Percentiles rank a stretch among this genome's conserved stretches.
Conservation (phyloP, 2,329 filamentous ascomycete species). For the Colletotrichum liriopes region DNA sequence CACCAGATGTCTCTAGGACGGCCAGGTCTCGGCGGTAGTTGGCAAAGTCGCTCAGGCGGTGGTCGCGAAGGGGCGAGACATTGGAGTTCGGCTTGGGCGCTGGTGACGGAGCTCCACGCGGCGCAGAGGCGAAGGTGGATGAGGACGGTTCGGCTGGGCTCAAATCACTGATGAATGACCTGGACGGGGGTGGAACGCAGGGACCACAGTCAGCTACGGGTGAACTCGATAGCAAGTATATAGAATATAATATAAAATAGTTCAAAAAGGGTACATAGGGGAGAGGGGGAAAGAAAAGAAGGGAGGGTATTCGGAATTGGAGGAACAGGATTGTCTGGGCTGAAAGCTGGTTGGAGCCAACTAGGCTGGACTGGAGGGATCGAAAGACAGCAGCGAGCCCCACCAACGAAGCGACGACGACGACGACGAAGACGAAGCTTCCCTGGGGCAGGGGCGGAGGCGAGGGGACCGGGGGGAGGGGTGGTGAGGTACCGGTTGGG, state of each 20-base stretch:
- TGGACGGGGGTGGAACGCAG: constrained; percentile 44
- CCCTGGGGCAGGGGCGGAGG: constrained; percentile 30
- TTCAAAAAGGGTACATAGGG: constrained; percentile 21
- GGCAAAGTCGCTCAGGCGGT: constrained; percentile 73
- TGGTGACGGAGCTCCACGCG: constrained; percentile 61
- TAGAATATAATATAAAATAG: constrained; percentile 23
- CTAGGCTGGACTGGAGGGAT: constrained; percentile 37
- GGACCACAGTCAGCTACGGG: constrained; percentile 38
- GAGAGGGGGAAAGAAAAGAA: constrained; percentile 13
- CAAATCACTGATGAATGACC: constrained; percentile 51
- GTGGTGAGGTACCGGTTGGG: constrained; percentile 5
- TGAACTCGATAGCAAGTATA: constrained; percentile 39
- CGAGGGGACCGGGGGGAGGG: constrained; percentile 1
- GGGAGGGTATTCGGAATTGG: constrained; percentile 5
- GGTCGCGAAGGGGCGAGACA: constrained; percentile 70
- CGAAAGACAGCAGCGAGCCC: constrained; percentile 38
- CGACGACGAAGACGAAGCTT: constrained; percentile 30
- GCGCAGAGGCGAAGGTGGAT: constrained; percentile 58
- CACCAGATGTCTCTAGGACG: constrained; percentile 75
- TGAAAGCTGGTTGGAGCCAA: neutral
- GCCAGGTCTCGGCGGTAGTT: constrained; percentile 82
- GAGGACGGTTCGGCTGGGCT: constrained; percentile 63
- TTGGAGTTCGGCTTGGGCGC: constrained; percentile 61
- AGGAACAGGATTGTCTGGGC: constrained; percentile 25
- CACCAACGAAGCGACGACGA: constrained; percentile 40